phyloP scores from a whole-genome alignment of 805 yeast genomes.

The Ogataea paraovalis region DNA sequence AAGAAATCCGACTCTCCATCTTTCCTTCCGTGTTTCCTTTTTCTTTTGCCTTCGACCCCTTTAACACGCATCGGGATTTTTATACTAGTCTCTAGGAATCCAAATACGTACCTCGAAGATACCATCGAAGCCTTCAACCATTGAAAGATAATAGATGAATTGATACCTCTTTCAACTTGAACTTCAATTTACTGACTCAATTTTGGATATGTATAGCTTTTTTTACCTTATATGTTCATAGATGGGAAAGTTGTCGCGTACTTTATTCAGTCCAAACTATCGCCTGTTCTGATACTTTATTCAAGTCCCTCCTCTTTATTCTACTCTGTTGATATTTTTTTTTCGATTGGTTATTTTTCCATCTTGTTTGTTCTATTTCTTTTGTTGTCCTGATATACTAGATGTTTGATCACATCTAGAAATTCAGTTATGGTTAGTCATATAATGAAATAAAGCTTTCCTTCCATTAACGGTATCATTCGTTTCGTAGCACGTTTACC shows the following conservation, averaged over 20 bases:
- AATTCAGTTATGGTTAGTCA: not conserved
- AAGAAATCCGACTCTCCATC: too few species aligned
- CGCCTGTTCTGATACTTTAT: not conserved
- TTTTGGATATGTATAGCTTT: not conserved
- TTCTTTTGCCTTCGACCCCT: not conserved
- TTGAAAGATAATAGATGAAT: not conserved
- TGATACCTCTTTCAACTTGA: not conserved
- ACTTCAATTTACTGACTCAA: not conserved
- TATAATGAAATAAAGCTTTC: not conserved
- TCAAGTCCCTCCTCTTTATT: not conserved
- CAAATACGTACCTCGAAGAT: not conserved
- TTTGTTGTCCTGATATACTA: not conserved
- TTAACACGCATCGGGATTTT: not conserved
- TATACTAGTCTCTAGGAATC: not conserved
- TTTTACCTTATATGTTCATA: not conserved
- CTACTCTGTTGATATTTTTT: not conserved
- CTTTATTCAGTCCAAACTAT: not conserved
- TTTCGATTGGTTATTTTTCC: not conserved
- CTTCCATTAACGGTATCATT: too few species aligned
- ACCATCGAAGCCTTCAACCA: not conserved
- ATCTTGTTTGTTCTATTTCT: not conserved
- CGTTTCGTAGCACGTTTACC: too few species aligned
- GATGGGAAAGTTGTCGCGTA: not conserved
- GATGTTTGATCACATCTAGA: not conserved
- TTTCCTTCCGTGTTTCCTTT: not conserved